Base-by-base conservation (phyloP, 75 land plant species). In the Picea glauca region DNA sequence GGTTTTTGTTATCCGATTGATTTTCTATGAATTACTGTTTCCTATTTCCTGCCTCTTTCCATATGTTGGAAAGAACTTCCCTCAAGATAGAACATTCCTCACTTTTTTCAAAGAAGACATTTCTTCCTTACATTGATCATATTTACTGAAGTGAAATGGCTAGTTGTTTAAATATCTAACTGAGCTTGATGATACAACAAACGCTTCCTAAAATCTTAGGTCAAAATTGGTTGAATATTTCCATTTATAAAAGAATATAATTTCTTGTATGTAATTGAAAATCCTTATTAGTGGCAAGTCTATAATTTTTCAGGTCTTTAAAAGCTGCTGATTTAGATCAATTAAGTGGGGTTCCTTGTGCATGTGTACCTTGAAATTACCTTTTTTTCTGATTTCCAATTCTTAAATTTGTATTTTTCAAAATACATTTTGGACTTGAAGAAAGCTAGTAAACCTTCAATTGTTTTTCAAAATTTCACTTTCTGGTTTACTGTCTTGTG, bases 341-440 rank as follows among this genome's bases (percentile, higher is more conserved):
- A 40, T 33, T 30, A 26, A 65, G 38, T 32, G 14, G 11, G 35
- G 35, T 65, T 5, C 1, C 14, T 68, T 68, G 17, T 18, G 38
- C n/a, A 35, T 38, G 23, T 18, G 5, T 33, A 40, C 46, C 46
- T 17, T 18, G 8, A 68, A 68, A 68, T 68, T 40, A 5, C 72
- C 72, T 50, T 50, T 68, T 40, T n/a, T 35, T 20, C 72, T 17
- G 35, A 68, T 68, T 38, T 68, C 2, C 6, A 15, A 17, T 68
- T 38, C 5, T 68, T 38, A 17, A 5, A n/a, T 43, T 11, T 70
- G 8, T 12, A 50, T 50, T 70, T 38, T 70, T 43, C 54, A 43
- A 43, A 40, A 70, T 70, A 46, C n/a, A 50, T 68, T 68, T 68
- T 68, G 20, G 43, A 68, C 8, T 30, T 14, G 78, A 21, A 60